Evolutionary conservation across 257 asterid genomes (phyloP).

Genomic region (Primulina huaijiensis): DNA sequence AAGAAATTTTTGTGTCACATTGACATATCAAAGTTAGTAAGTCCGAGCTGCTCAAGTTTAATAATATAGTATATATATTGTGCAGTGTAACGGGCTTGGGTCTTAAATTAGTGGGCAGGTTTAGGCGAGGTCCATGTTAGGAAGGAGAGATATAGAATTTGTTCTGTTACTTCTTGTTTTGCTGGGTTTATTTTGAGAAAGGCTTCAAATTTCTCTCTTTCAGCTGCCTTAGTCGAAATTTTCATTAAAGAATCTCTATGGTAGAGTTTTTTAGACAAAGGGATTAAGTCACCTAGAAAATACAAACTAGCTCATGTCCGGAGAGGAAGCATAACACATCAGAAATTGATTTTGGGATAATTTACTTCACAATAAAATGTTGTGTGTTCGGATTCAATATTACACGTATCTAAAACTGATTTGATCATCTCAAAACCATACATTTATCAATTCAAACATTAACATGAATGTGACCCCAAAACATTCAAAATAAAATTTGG

Average conservation of each 20-base stretch:
- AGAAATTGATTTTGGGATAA: background rate
- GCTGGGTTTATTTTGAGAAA: background rate
- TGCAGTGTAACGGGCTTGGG: no score
- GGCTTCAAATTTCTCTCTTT: background rate
- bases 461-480: background rate
- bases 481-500: background rate
- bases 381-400: background rate
- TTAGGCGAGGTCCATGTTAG: no score
- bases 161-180: no score
- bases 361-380: background rate
- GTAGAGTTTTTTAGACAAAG: background rate
- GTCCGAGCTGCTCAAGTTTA: no score
- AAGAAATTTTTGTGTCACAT: no score
- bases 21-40: no score
- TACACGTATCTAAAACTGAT: background rate
- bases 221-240: constrained; percentile 1
- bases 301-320: background rate
- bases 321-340: background rate
- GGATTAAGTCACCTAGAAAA: background rate
- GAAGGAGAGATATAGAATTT: no score
- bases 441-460: background rate
- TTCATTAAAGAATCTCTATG: constrained; percentile 3
- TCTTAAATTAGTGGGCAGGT: no score
- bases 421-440: background rate
- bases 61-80: no score